phyloP scores from a whole-genome alignment of 495 filamentous ascomycete species.

The Chaetomidium leptoderma region DNA sequence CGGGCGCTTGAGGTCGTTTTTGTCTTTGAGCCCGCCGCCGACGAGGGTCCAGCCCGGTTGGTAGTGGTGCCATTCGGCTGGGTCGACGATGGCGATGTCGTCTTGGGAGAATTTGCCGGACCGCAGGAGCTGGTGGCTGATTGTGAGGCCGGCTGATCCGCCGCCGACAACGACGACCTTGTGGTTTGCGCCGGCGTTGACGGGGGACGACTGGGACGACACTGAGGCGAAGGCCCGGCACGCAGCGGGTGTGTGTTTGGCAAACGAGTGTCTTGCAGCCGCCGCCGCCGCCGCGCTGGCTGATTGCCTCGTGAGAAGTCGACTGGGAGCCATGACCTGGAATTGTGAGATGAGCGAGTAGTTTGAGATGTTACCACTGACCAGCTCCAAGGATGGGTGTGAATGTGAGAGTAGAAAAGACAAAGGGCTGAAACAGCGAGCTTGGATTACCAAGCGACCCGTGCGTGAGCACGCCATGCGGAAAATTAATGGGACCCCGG shows the following conservation, averaged over 20 bases:
- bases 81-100: constrained; percentile 65
- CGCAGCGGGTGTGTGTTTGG: neutral
- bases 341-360: neutral
- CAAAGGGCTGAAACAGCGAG: neutral
- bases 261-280: neutral
- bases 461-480: neutral
- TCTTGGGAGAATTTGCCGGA: constrained; percentile 52
- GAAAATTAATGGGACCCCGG: too few species aligned
- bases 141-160: constrained; percentile 57
- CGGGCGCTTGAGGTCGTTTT: constrained; percentile 51
- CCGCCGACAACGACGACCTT: constrained; percentile 62
- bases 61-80: constrained; percentile 61
- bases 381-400: neutral
- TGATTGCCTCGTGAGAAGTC: constrained; percentile 10
- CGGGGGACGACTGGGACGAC: constrained; percentile 40
- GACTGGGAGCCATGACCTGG: constrained; percentile 7
- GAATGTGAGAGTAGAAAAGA: neutral
- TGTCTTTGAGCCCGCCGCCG: constrained; percentile 57
- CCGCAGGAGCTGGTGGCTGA: constrained; percentile 60
- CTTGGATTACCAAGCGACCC: neutral
- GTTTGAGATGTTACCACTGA: neutral
- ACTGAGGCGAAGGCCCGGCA: constrained; percentile 23
- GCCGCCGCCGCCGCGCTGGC: constrained; percentile 4
- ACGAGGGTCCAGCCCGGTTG: constrained; percentile 70
- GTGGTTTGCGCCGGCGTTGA: constrained; percentile 43